phyloP scores from a whole-genome alignment of 2,329 filamentous ascomycete species.

The Ramularia collo-cygni region DNA sequence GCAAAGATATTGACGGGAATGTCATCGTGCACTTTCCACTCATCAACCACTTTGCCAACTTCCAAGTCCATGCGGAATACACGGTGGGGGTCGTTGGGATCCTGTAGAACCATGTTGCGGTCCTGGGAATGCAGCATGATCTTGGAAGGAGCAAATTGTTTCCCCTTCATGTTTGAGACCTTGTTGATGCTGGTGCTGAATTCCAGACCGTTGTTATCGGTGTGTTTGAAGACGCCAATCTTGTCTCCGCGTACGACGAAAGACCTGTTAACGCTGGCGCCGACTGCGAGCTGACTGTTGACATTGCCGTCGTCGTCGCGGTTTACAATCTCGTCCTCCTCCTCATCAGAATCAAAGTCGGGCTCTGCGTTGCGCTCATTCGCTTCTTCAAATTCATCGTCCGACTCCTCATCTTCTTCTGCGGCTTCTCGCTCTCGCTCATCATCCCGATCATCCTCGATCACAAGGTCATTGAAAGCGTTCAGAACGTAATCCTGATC shows the following conservation, averaged over 20 bases:
- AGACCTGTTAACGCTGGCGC: conserved; percentile 93
- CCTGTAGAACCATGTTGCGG: conserved; percentile 82
- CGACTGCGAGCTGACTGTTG: conserved; percentile 91
- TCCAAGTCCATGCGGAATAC: conserved; percentile 97
- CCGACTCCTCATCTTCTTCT: conserved; percentile 47
- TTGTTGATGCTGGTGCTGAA: conserved; percentile 97
- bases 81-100: conserved; percentile 73
- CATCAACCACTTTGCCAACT: conserved; percentile 94
- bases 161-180: conserved; percentile 80
- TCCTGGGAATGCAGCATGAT: conserved; percentile 94
- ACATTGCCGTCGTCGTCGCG: conserved; percentile 69
- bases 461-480: conserved; percentile 86
- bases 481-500: conserved; percentile 93
- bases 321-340: conserved; percentile 71
- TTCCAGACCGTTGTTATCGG: conserved; percentile 81
- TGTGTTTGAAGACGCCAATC: conserved; percentile 98
- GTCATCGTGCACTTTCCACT: conserved; percentile 97
- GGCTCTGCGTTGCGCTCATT: conserved; percentile 62
- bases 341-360: conserved; percentile 62
- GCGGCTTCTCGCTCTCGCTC: conserved; percentile 48
- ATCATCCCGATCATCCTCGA: conserved; percentile 68
- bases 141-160: conserved; percentile 88
- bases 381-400: conserved; percentile 54
- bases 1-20: conserved; percentile 88
- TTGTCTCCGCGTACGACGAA: conserved; percentile 96